Evolutionary conservation across 2,329 filamentous ascomycete genomes (phyloP), one percentile per base, ranked within the genome.

Genomic region (Rachicladosporium sp.): DNA sequence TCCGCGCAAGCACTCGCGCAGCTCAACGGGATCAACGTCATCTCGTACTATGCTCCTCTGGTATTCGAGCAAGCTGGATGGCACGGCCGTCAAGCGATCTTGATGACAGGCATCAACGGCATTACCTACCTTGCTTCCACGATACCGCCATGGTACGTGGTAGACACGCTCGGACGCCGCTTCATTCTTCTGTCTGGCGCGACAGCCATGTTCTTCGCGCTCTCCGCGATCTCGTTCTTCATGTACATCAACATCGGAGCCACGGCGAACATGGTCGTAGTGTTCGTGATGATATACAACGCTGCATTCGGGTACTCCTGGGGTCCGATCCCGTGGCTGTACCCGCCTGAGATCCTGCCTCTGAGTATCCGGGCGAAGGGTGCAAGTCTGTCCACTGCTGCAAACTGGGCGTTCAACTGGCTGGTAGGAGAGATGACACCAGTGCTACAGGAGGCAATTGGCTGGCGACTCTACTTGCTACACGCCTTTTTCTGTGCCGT

Each of bases 391-490:
- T 95, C 89, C 45, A 96, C 91, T 2, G 91, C 91, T 11, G 80
- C 88, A 27, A 98, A 98, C 59, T 98, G 91, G 91, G 87, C 89
- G 1, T 94, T 91, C 64, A 98, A 98, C 64, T 98, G 87, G 83
- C 69, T 96, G 19, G 91, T 96, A 3, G 91, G 91, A 50, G 85
- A 93, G 62, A 76, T 96, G 70, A 98, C 91, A 0, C 91, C 91
- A 2, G 78, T 96, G 40, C 68, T 96, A 43, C 89, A 98, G 60
- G 85, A 91, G 53, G 78, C 73, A 64, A 96, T 98, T 53, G 76
- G 82, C 53, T 98, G 91, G 91, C 78, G 91, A 29, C 69, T 96
- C 44, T 98, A 98, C 56, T 73, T 98, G 35, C 70, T 98, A 10
- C 91, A 98, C 62, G 91, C 91, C 2, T 95, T 96, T 62, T 96